A percentile compares a stretch with the other conserved stretches of the same genome.
Conservation (phyloP, 2,329 filamentous ascomycete species). For the Cercospora sojina region DNA sequence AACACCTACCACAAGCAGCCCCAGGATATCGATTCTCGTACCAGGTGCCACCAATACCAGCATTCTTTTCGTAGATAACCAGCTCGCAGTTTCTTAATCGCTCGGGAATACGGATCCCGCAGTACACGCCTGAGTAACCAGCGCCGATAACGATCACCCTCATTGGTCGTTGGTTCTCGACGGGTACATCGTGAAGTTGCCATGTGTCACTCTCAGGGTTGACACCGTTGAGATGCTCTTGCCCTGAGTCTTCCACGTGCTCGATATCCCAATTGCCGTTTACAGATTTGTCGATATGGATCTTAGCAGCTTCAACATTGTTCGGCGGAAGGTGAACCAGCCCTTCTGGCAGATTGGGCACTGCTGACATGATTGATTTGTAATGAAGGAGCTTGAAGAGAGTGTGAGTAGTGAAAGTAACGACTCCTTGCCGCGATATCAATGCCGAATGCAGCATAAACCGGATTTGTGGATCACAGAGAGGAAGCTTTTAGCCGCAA, state of each 20-base stretch:
- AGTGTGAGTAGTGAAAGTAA: neutral
- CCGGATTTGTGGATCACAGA: neutral
- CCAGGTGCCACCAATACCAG: constrained; percentile 39
- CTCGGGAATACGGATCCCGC: constrained; percentile 47
- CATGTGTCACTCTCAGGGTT: constrained; percentile 20
- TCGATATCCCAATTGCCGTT: constrained; percentile 23
- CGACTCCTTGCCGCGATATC: neutral
- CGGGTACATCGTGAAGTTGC: constrained; percentile 40
- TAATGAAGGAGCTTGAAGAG: neutral
- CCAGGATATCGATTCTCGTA: constrained; percentile 46
- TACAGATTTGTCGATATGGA: constrained; percentile 26
- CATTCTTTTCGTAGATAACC: constrained; percentile 48
- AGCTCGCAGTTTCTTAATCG: constrained; percentile 41
- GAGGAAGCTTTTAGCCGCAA: neutral
- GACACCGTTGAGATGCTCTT: neutral
- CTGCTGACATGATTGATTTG: constrained; percentile 36
- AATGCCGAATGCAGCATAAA: neutral
- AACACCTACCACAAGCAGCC: constrained; percentile 39
- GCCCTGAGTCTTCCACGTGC: constrained; percentile 14
- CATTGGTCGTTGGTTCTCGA: constrained; percentile 46
- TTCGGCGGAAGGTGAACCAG: constrained; percentile 19
- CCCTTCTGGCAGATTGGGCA: constrained; percentile 34
- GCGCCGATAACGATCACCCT: constrained; percentile 49
- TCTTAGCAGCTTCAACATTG: constrained; percentile 23
- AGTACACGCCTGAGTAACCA: constrained; percentile 47